These are phyloP conservation scores for Torulaspora maleeae DNA, from an alignment of 805 yeast genomes.

Conservation along the genomic window DNA sequence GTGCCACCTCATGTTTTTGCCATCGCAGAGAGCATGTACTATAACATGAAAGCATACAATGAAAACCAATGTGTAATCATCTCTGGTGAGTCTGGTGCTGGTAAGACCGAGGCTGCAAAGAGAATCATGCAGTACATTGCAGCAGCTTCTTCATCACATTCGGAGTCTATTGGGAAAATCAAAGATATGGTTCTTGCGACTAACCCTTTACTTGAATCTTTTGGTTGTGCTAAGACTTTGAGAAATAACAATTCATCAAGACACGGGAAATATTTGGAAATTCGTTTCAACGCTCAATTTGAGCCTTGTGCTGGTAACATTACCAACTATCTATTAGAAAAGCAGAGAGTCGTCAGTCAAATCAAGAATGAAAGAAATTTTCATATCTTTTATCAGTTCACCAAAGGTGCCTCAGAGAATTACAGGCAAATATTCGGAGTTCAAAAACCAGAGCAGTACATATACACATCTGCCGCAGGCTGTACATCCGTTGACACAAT, in stretches of 20 bases:
- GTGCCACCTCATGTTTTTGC: conserved; percentile 98
- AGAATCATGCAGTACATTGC: conserved; percentile 97
- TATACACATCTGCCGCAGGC: conserved; percentile 80
- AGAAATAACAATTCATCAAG: conserved; percentile 97
- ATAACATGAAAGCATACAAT: conserved; percentile 87
- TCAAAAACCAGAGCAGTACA: conserved; percentile 88
- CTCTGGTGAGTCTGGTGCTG: conserved; percentile 97
- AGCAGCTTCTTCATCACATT: conserved; percentile 63
- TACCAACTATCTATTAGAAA: conserved; percentile 89
- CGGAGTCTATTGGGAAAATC: conserved; percentile 72
- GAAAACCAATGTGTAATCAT: conserved; percentile 97
- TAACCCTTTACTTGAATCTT: conserved; percentile 95
- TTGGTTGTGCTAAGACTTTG: conserved; percentile 97
- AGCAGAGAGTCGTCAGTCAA: conserved; percentile 96
- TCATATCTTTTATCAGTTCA: conserved; percentile 94
- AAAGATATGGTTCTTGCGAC: conserved; percentile 98
- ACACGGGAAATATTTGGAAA: conserved; percentile 94
- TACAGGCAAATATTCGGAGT: conserved; percentile 84
- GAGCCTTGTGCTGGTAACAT: conserved; percentile 95
- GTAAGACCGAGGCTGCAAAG: conserved; percentile 97
- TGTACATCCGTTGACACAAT: conserved; percentile 84
- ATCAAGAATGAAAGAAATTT: conserved; percentile 89
- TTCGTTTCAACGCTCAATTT: conserved; percentile 70
- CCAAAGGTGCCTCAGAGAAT: conserved; percentile 81
- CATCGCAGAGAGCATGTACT: conserved; percentile 95